Evolutionary conservation across 2,329 filamentous ascomycete genomes (phyloP), one percentile per base, ranked within the genome.

Genomic region (Chaetomium globosum): DNA sequence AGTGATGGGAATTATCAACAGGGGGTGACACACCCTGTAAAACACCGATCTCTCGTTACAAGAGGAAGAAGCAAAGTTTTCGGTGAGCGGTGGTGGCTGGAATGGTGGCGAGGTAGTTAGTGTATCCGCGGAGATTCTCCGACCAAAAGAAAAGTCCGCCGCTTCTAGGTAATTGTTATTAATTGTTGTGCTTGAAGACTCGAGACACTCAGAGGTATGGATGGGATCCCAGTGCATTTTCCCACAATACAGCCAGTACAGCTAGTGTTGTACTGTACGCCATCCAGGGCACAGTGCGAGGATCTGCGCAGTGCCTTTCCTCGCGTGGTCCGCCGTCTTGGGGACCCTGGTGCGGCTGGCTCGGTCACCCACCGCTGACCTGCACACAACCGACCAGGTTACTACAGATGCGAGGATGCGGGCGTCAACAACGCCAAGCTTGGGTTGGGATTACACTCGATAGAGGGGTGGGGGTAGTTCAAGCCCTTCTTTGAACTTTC

Each of bases 271-370:
- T 12, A 5, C 26, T 6, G 51, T 23, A 53, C 51, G 30, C 51
- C 21, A 12, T 28, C 16, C 13, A 4, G 13, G 51, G 51, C 19
- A 57, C 60, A 49, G 61, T 52, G 53, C 52, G 48, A 26, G 16
- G 61, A 58, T 59, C 61, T 58, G 48, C 54, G 19, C 3, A 12
- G n/a, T 49, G 59, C 21, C n/a, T 56, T 49, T 57, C 53, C 53
- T 9, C 13, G 33, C 36, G 13, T n/a, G 8, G 43, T 36, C 12
- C 16, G 39, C 39, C 49, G 26, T 12, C 43, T 23, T 55, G 33
- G 59, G 36, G 36, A 21, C 13, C 59, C 39, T 16, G 23, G 51
- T 54, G 58, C 58, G 62, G 65, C 65, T 65, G 62, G 61, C 30
- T 51, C 21, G n/a, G 33, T 21, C 8, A n/a, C 30, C 52, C 31